Conservation (phyloP, 1,139 yeast species). For the Hyphopichia khmerensis region DNA sequence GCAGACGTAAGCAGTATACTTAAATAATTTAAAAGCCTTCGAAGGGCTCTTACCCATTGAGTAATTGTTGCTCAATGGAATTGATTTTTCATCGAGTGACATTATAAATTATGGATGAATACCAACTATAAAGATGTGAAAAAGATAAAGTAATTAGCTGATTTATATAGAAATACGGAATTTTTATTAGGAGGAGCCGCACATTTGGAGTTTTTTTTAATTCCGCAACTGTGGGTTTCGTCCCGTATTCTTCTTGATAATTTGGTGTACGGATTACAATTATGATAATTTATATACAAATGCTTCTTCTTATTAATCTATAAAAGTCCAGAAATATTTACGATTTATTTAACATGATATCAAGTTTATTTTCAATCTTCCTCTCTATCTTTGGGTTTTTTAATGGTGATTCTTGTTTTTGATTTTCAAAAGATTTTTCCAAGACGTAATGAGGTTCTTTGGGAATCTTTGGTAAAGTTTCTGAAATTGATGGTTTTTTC, state of each 20-base stretch:
- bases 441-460: neutral
- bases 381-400: neutral
- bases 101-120: no score
- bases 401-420: neutral
- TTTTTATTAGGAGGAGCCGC: neutral
- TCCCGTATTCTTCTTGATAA: no score
- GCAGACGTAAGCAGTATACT: neutral
- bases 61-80: no score
- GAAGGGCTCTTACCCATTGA: no score
- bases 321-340: no score
- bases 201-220: neutral
- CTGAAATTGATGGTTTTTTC: neutral
- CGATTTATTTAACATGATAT: neutral
- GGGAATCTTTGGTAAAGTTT: neutral
- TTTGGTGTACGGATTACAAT: no score
- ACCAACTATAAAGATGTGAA: no score
- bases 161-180: no score
- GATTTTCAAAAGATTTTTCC: neutral
- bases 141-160: neutral
- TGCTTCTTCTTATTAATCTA: no score
- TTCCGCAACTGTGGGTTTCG: neutral
- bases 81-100: neutral
- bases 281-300: no score
- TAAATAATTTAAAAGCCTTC: neutral
- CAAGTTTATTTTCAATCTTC: neutral